These are phyloP conservation scores for Epithele typhae DNA, from an alignment of 768 basidiomycete species.

Conservation along the genomic window DNA sequence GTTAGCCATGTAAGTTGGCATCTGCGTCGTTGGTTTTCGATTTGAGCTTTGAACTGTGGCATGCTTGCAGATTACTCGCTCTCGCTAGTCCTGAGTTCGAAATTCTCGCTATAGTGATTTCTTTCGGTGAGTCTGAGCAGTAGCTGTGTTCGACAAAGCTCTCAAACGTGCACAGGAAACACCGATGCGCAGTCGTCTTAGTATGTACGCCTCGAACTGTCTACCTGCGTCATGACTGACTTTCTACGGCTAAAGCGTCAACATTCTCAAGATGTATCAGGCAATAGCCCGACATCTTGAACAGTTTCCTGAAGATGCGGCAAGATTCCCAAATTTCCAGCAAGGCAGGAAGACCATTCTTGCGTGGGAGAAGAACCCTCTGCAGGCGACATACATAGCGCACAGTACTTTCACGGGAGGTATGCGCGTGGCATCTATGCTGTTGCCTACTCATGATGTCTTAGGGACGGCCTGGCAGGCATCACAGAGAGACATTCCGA, in stretches of 20 bases:
- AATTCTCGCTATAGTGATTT: slow-evolving; percentile 69
- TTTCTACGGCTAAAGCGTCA: slow-evolving; percentile 39
- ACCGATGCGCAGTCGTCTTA: slow-evolving; percentile 58
- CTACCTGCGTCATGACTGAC: slow-evolving; percentile 5
- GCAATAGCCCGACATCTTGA: slow-evolving; percentile 57
- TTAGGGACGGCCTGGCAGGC: slow-evolving; percentile 67
- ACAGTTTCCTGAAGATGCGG: slow-evolving; percentile 45
- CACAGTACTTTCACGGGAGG: slow-evolving; percentile 85
- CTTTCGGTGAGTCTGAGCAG: slow-evolving; percentile 55
- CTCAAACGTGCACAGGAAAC: slow-evolving; percentile 51
- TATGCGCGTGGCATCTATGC: slow-evolving; percentile 23
- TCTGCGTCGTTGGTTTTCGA: too few species aligned
- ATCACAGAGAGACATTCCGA: slow-evolving; percentile 66
- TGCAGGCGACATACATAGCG: slow-evolving; percentile 65
- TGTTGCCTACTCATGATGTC: background rate
- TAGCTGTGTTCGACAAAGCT: background rate
- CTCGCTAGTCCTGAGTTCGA: slow-evolving; percentile 81
- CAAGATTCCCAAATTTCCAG: slow-evolving; percentile 62
- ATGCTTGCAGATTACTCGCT: slow-evolving; percentile 55
- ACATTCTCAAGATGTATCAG: slow-evolving; percentile 74
- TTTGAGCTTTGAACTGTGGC: background rate
- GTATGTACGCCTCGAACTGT: slow-evolving; percentile 36
- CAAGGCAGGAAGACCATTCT: slow-evolving; percentile 52
- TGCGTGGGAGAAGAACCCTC: slow-evolving; percentile 67
- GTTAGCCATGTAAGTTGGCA: slow-evolving; percentile 68